A percentile compares a stretch with the other conserved stretches of the same genome.
These are phyloP conservation scores for Botrytis tulipae DNA, from an alignment of 2,329 filamentous ascomycete genomes.

Conservation along the genomic window DNA sequence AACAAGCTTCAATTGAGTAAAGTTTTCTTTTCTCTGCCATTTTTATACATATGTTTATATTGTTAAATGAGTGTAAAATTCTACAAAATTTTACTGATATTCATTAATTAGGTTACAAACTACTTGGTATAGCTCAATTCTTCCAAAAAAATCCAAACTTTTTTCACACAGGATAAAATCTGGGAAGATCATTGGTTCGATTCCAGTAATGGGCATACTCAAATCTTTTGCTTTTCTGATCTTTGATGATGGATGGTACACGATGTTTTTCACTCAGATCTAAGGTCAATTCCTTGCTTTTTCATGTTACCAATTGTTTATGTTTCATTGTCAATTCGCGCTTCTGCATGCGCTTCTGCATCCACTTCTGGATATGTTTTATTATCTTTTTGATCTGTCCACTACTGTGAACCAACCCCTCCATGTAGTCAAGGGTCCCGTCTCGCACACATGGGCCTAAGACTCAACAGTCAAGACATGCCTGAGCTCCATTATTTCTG, in stretches of 20 bases:
- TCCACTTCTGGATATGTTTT: background rate
- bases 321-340: too few relatives aligned
- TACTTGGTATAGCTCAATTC: too few relatives aligned
- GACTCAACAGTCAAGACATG: background rate
- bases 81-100: too few relatives aligned
- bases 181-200: constrained; percentile 7
- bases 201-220: constrained; percentile 3
- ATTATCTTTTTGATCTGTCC: background rate
- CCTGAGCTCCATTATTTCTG: background rate
- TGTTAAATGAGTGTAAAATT: too few relatives aligned
- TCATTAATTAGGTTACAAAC: too few relatives aligned
- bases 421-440: background rate
- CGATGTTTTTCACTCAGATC: background rate
- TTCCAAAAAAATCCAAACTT: too few relatives aligned
- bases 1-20: too few relatives aligned
- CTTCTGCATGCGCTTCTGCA: background rate
- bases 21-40: too few relatives aligned
- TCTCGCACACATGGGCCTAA: background rate
- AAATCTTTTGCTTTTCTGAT: background rate
- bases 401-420: background rate
- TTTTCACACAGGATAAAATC: too few relatives aligned
- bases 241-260: background rate
- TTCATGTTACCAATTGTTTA: too few relatives aligned
- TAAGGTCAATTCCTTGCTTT: background rate
- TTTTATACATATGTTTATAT: too few relatives aligned